Base-by-base conservation (phyloP, 306 rosid genomes). In the Boehmeria nivea region DNA sequence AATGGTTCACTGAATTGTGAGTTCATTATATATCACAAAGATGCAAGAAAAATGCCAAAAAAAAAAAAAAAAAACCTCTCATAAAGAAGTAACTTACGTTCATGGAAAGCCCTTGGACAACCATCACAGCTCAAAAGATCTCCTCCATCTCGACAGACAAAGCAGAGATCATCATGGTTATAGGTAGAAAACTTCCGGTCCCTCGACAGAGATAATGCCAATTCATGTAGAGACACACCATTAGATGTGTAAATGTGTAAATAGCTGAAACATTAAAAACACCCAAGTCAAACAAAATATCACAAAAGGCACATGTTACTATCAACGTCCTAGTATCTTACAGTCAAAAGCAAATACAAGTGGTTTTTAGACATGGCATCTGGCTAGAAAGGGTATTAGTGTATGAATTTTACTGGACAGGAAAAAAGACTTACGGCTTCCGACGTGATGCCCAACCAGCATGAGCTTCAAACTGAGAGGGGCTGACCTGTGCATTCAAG, bases 391-490 rank as follows among this genome's bases (percentile, higher is more conserved):
- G 31, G 64, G 40, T 39, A 45, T 8, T 18, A 14, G 28, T 14
- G 28, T 27, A 26, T 17, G 16, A 65, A 39, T 36, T 70, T 33
- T 37, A 36, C 73, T 16, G 50, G 34, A 65, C 27, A 14, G 6
- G 38, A 59, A 54, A 24, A 58, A 75, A 22, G 8, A 87, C 99
- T 93, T 75, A 93, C 96, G 99, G 99, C 64, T 93, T 93, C 64
- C 96, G 95, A 59, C 99, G 86, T 2, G 95, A 59, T 65, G 87
- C 76, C 86, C 83, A 85, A 31, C 96, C 99, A 69, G 99, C 99
- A 83, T 93, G 99, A 54, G 89, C 84, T 83, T 93, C 99, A 76
- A 93, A 93, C 52, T 57, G 78, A 2, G 99, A 93, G 34, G 99
- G 84, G 64, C 99, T 93, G 31, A 93, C 84, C 97, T 89, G 83